Base-by-base conservation (phyloP, 1,139 yeast species). In the Geotrichum histeridarum region DNA sequence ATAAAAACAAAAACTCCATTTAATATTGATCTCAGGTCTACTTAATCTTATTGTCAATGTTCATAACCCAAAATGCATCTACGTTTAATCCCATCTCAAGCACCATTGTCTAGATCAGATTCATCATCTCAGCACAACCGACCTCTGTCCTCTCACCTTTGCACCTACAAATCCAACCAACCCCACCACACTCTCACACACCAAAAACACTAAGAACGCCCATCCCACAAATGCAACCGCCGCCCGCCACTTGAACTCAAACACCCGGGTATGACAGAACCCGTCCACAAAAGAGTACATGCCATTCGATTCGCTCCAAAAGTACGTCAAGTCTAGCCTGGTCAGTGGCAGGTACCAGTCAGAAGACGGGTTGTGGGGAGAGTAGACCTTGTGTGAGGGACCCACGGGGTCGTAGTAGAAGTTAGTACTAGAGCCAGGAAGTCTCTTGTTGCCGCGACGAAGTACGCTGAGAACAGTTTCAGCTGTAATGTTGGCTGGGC, bases 261-360 rank as follows among this genome's bases (percentile, higher is more conserved):
- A 63, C 27, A 22, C 45, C 8, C 50, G 49, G 8, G 57, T 51
- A 46, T 63, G 65, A 36, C 66, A 63, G 47, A 63, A 63, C 17
- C 64, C 64, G 36, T 54, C 54, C 6, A 60, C 63, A 58, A 63
- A 63, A 22, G 64, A 60, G 51, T 63, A 63, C 63, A 63, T 60
- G 37, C 66, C 66, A 30, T 51, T 57, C 18, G 49, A 36, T 43
- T 63, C 65, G 31, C 58, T 46, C 64, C 64, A 63, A 39, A 63
- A 54, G 42, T 56, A 61, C 7, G 61, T 51, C 51, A 63, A 57
- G 50, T 63, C 64, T n/a, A 63, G 47, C 8, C 22, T 18, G 31
- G 59, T 60, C 30, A 63, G 38, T 6, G 65, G 63, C 11, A 59
- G 54, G 49, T 46, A 57, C 51, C 57, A 57, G 44, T 50, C 55